Evolutionary conservation across 331 rosid genomes (phyloP), one percentile per base, ranked within the genome.

Genomic region (Stylosanthes scabra): DNA sequence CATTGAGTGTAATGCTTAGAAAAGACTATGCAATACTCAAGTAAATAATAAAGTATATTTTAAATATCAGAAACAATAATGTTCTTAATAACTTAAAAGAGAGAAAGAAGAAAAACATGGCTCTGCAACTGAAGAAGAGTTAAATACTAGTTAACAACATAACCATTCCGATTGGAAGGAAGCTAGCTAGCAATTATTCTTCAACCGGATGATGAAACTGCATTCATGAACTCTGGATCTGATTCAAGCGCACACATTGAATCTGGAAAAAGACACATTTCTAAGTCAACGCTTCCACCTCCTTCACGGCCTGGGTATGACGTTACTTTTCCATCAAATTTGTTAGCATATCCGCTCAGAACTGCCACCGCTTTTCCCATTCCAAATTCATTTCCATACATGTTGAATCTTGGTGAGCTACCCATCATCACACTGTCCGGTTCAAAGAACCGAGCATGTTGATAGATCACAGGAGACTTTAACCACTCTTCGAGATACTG

Each of bases 281-380:
- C 98, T 28, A 93, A 78, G 51, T 90, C 93, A 0, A 93, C 28
- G 73, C 96, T 93, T n/a, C 98, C 93, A 2, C 81, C 86, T 44
- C 83, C 88, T 51, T 81, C 85, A 8, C 34, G 70, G 0, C 93
- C 96, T 0, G 85, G 85, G 13, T 74, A 88, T 1, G 85, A 62
- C 11, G 88, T 27, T 27, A 90, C 82, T 47, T 83, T 86, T 2
- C 97, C 93, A 8, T 77, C 81, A 46, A 67, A 79, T 39, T 93
- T 88, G 74, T 88, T 49, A 0, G 85, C 96, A 55, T 78, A 84
- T 0, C 98, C 96, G 61, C 97, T 88, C 29, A 88, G 72, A 37
- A 81, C 75, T 0, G 78, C 86, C 62, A 90, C 20, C 0, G 92
- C 86, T 72, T 87, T 88, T 1, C 93, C 97, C 97, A 88, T 83